Evolutionary conservation across 306 rosid species (phyloP).

Genomic region (Sesbania bispinosa): DNA sequence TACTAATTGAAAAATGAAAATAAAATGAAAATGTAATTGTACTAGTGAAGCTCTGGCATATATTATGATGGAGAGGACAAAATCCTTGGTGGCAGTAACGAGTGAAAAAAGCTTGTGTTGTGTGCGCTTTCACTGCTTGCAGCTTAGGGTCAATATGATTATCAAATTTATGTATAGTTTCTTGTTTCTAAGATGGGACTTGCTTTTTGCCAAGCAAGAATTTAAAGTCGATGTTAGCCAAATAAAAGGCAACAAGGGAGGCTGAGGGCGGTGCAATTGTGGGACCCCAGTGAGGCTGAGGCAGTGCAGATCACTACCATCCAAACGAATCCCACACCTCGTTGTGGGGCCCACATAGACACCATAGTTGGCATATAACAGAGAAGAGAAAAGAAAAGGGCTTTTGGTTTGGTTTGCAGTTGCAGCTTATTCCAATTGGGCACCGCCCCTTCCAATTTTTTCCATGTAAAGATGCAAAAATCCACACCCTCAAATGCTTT

Average conservation of each 20-base stretch:
- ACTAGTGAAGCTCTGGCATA: too few species aligned
- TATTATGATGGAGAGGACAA: too few species aligned
- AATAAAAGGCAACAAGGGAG: conserved; percentile 10
- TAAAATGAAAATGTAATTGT: too few species aligned
- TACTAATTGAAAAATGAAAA: too few species aligned
- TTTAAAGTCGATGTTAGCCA: background rate
- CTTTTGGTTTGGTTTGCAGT: background rate
- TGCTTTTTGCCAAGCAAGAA: too few species aligned
- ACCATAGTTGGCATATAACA: background rate
- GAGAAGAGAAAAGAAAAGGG: background rate
- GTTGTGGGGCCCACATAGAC: conserved; percentile 34
- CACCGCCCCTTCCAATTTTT: conserved; percentile 49
- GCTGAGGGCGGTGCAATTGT: conserved; percentile 35
- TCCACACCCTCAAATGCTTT: conserved; percentile 32
- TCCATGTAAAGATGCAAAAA: too few species aligned
- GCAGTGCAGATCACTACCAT: conserved; percentile 29
- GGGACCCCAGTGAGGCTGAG: conserved; percentile 20
- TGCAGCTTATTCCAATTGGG: conserved; percentile 19
- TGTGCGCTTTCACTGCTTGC: too few species aligned
- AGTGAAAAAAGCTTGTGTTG: too few species aligned
- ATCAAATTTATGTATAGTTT: too few species aligned
- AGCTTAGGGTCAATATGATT: too few species aligned
- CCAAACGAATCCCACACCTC: conserved; percentile 20
- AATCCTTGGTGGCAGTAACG: too few species aligned
- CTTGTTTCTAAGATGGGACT: too few species aligned